Base-by-base conservation (phyloP, 768 basidiomycete genomes). In the Mycena vulgaris region DNA sequence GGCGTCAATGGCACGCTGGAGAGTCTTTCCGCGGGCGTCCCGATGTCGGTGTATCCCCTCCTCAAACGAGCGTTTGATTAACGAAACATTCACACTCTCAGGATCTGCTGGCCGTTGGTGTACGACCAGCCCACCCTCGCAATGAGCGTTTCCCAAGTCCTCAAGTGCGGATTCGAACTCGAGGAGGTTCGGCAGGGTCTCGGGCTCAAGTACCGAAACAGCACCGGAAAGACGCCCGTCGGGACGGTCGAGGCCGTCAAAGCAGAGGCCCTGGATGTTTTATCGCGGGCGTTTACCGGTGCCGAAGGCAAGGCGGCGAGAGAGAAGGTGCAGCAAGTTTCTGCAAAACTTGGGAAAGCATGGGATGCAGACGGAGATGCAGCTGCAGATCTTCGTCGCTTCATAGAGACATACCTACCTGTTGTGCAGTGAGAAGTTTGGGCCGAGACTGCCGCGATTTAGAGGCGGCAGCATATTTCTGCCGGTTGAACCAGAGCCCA, bases 1-100 rank as follows among this genome's bases (percentile, higher is more conserved):
- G 55, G 55, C 21, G 55, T 57, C n/a, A 57, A 57, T 35, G 37
- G 55, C 10, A 57, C 55, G 55, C 55, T 57, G 2, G 55, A 57
- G 37, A 57, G 55, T 28, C 55, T 57, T 8, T 19, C 55, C 17
- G 55, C 55, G 11, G 55, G 55, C 8, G 55, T 57, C 35, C 55
- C 55, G 5, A 57, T 57, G 55, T 57, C n/a, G 13, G 55, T 30
- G 23, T 30, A 37, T 39, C n/a, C 35, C n/a, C 2, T 28, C 13
- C 27, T n/a, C 42, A 45, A 7, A 5, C 42, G 5, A 7, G 31
- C 14, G 2, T 33, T 21, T 19, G n/a, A 5, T 25, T 21, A 21
- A 31, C 30, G 3, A 55, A n/a, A n/a, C n/a, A 31, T 55, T 35
- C 10, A 28, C 13, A 31, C 35, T 35, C 10, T 16, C 13, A 55